Evolutionary conservation across 2,329 filamentous ascomycete species (phyloP), one percentile per base, ranked within the genome.

Genomic region (Colletotrichum gigasporum): DNA sequence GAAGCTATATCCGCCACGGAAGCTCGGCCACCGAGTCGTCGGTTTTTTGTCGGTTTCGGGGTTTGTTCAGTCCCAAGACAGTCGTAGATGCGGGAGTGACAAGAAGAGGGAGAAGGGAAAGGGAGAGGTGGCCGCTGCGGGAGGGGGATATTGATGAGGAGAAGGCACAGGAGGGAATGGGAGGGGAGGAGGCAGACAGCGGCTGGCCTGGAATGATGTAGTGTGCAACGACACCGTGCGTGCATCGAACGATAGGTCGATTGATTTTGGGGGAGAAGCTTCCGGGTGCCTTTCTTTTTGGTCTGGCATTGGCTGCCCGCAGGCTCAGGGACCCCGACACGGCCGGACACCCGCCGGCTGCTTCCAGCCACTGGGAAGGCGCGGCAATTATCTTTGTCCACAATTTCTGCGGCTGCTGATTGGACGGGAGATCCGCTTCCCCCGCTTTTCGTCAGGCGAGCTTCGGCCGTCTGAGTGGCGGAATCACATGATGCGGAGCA

Each of bases 181-280:
- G 12, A 12, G 60, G 26, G 42, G 42, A 34, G 61, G 47, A n/a
- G 56, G 34, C 30, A 28, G 14, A 50, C 42, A 20, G 32, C 34
- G 47, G 41, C 55, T 44, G 62, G n/a, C n/a, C 28, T 39, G 50
- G 37, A 51, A 65, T 65, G 62, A 65, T 65, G 62, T 55, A 62
- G 50, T 47, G 62, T 58, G 44, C 22, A 7, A 50, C 54, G 54
- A 58, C 54, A 58, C 56, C 42, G 62, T 65, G 62, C 62, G 62
- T 44, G 14, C 45, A 52, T 65, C 56, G 62, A 62, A 62, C 47
- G 62, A 65, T 55, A 65, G 56, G 50, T 65, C 50, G 62, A 62
- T 42, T 63, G 62, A 65, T 62, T 55, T 65, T 62, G 62, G 62
- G 56, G 50, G 28, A 62, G 50, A 62, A 54, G 58, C 58, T 56